phyloP scores from a whole-genome alignment of 495 filamentous ascomycete species.

The Usnea hakonensis region DNA sequence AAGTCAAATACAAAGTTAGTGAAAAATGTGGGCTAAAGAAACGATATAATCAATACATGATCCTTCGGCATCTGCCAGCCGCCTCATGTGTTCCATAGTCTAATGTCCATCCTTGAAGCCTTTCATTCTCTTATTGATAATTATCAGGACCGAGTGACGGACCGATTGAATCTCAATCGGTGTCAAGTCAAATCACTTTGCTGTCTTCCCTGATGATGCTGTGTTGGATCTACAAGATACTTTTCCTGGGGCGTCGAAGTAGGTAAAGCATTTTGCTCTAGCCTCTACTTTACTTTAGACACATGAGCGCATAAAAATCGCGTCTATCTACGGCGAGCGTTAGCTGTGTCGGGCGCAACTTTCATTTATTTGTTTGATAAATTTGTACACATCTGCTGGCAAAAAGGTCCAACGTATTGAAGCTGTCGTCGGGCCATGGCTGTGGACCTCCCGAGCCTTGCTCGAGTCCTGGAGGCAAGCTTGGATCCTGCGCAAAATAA shows the following conservation, averaged over 20 bases:
- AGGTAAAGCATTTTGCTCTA: background rate
- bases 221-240: background rate
- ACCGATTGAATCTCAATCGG: no score
- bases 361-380: background rate
- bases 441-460: constrained; percentile 60
- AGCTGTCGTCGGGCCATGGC: constrained; percentile 55
- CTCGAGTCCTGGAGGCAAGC: constrained; percentile 75
- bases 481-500: constrained; percentile 78
- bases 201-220: no score
- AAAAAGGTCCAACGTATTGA: constrained; percentile 1
- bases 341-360: background rate
- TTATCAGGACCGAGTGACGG: background rate
- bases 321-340: constrained; percentile 8
- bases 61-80: background rate
- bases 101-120: background rate
- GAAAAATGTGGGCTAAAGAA: background rate
- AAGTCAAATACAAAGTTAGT: background rate
- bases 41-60: background rate
- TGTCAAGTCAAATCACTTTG: background rate
- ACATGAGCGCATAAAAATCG: background rate
- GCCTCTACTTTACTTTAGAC: background rate
- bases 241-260: no score
- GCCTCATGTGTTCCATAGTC: background rate
- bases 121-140: background rate
- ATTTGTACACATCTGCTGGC: background rate